phyloP scores from a whole-genome alignment of 495 filamentous ascomycete species.

The Articulospora tetracladia region DNA sequence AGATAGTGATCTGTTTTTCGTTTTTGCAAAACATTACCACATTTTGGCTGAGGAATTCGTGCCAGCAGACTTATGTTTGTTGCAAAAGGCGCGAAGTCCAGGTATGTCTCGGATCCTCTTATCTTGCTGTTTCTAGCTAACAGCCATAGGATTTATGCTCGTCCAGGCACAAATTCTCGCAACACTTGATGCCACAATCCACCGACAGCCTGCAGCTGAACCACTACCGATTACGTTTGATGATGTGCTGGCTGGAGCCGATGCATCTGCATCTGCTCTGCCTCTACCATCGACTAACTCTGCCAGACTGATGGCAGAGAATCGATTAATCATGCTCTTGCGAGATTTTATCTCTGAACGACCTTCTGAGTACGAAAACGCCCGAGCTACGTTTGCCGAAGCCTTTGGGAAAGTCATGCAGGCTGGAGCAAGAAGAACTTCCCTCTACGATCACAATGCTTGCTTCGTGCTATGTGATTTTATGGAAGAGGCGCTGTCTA shows the following conservation, averaged over 20 bases:
- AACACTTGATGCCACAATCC: slow-evolving; percentile 80
- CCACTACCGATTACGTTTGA: slow-evolving; percentile 68
- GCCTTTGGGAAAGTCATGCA: slow-evolving; percentile 72
- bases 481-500: slow-evolving; percentile 65
- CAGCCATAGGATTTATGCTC: slow-evolving; percentile 51
- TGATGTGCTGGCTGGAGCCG: slow-evolving; percentile 69
- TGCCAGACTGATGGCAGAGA: slow-evolving; percentile 83
- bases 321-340: slow-evolving; percentile 81
- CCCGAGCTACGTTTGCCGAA: slow-evolving; percentile 72
- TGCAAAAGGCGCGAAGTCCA: slow-evolving; percentile 68
- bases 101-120: no score
- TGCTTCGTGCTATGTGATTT: slow-evolving; percentile 94
- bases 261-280: slow-evolving; percentile 65
- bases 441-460: slow-evolving; percentile 79
- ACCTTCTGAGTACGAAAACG: slow-evolving; percentile 47
- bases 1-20: slow-evolving; percentile 90
- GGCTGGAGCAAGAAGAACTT: slow-evolving; percentile 68
- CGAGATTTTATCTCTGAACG: slow-evolving; percentile 78
- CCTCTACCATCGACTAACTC: slow-evolving; percentile 64
- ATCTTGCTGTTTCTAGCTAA: slow-evolving; percentile 1
- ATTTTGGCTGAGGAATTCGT: slow-evolving; percentile 79
- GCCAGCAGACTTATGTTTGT: slow-evolving; percentile 52
- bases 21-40: slow-evolving; percentile 90
- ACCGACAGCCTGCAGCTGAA: slow-evolving; percentile 56
- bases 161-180: slow-evolving; percentile 83